Conservation (phyloP, 2,329 filamentous ascomycete species). For the Paraphoma chrysanthemicola region DNA sequence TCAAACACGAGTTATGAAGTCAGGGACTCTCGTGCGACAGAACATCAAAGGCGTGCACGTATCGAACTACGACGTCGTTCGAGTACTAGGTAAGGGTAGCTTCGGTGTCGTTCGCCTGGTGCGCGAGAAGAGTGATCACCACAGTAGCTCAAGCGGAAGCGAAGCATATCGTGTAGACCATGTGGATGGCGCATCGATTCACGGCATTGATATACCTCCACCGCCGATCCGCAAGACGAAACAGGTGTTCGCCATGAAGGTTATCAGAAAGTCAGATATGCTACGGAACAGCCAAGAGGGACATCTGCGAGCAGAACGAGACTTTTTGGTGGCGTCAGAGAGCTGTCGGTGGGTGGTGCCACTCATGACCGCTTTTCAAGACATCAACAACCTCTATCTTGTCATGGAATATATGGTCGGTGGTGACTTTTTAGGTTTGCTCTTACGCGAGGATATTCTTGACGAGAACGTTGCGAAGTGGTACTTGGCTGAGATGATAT, state of each 20-base stretch:
- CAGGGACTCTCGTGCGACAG: slow-evolving; percentile 60
- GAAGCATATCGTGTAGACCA: slow-evolving; percentile 15
- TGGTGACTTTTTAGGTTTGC: slow-evolving; percentile 86
- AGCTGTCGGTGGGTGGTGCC: slow-evolving; percentile 92
- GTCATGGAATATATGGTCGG: slow-evolving; percentile 99
- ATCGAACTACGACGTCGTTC: slow-evolving; percentile 79
- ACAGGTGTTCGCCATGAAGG: slow-evolving; percentile 92
- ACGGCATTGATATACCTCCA: background rate
- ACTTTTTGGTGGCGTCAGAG: slow-evolving; percentile 88
- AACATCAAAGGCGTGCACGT: slow-evolving; percentile 59
- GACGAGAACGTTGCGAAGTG: slow-evolving; percentile 80
- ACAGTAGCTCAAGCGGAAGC: slow-evolving; percentile 16
- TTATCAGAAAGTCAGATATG: slow-evolving; percentile 94
- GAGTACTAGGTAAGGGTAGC: slow-evolving; percentile 88
- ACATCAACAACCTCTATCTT: slow-evolving; percentile 82
- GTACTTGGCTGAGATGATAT: slow-evolving; percentile 94
- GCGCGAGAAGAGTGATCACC: slow-evolving; percentile 62
- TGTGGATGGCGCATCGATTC: slow-evolving; percentile 13
- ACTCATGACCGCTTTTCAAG: slow-evolving; percentile 87
- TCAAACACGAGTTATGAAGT: slow-evolving; percentile 73
- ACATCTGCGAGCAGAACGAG: slow-evolving; percentile 87
- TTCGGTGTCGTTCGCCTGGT: slow-evolving; percentile 93
- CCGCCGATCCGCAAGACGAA: slow-evolving; percentile 17
- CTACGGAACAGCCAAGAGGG: slow-evolving; percentile 89
- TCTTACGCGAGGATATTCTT: slow-evolving; percentile 85